Conservation (phyloP, 768 basidiomycete genomes). For the Mrakia frigida region DNA sequence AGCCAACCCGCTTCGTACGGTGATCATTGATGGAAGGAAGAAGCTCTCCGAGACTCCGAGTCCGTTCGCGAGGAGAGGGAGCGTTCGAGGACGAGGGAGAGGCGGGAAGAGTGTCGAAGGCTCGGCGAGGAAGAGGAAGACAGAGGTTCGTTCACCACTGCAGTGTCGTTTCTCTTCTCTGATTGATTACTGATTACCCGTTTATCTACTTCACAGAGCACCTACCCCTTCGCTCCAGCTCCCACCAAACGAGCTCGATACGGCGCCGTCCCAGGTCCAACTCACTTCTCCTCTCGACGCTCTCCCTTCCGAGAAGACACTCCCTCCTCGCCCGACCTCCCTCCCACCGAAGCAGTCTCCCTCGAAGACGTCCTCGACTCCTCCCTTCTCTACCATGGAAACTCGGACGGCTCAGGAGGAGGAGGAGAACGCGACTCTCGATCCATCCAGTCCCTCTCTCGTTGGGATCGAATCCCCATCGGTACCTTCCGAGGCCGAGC, state of each 20-base stretch:
- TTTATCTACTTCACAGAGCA: not conserved
- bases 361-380: slow-evolving; percentile 29
- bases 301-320: slow-evolving; percentile 25
- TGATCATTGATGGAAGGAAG: slow-evolving; percentile 24
- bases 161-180: not conserved
- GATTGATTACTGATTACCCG: not conserved
- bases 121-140: slow-evolving; percentile 7
- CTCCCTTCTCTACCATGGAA: slow-evolving; percentile 23
- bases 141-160: not conserved
- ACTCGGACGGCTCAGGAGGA: slow-evolving; percentile 11
- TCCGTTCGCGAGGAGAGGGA: slow-evolving; percentile 22
- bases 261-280: slow-evolving; percentile 9
- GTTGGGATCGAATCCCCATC: slow-evolving; percentile 32
- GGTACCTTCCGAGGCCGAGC: slow-evolving; percentile 32
- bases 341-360: slow-evolving; percentile 20
- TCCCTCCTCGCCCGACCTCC: slow-evolving; percentile 27
- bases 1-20: slow-evolving; percentile 14
- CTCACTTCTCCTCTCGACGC: slow-evolving; percentile 5
- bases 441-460: slow-evolving; percentile 10
- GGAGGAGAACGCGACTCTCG: not conserved
- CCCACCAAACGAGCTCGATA: slow-evolving; percentile 28
- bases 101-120: slow-evolving; percentile 3
- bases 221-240: slow-evolving; percentile 19
- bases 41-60: slow-evolving; percentile 20
- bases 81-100: not conserved